phyloP scores from a whole-genome alignment of 805 yeast genomes.

The Metschnikowia lunata region DNA sequence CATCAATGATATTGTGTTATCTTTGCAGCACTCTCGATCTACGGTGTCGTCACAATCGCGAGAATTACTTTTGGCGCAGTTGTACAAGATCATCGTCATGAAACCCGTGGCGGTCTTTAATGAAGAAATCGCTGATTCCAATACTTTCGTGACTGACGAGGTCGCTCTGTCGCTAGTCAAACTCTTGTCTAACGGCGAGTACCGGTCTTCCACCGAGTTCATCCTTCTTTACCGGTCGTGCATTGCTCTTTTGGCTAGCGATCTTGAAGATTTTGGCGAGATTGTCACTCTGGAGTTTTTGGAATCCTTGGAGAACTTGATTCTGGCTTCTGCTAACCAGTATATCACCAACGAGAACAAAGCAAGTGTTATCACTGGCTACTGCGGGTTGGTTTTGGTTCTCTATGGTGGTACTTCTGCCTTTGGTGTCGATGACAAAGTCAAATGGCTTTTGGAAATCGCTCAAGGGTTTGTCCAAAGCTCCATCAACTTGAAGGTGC shows the following conservation, averaged over 20 bases:
- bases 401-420: slow-evolving; percentile 47
- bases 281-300: slow-evolving; percentile 31
- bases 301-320: slow-evolving; percentile 22
- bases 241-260: slow-evolving; percentile 43
- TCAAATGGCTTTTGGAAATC: slow-evolving; percentile 40
- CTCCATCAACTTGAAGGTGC: slow-evolving; percentile 26
- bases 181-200: slow-evolving; percentile 29
- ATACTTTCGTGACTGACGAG: slow-evolving; percentile 35
- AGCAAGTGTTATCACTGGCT: slow-evolving; percentile 36
- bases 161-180: slow-evolving; percentile 31
- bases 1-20: slow-evolving; percentile 42
- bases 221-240: slow-evolving; percentile 37
- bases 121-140: slow-evolving; percentile 30
- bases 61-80: slow-evolving; percentile 47
- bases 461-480: slow-evolving; percentile 37
- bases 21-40: slow-evolving; percentile 39
- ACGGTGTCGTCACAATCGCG: slow-evolving; percentile 45
- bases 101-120: slow-evolving; percentile 36
- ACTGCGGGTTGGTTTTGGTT: slow-evolving; percentile 36
- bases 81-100: slow-evolving; percentile 43
- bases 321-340: slow-evolving; percentile 32
- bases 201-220: slow-evolving; percentile 38
- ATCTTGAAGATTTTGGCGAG: slow-evolving; percentile 47
- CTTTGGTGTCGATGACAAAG: slow-evolving; percentile 45
- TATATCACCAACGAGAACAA: slow-evolving; percentile 36